These are phyloP conservation scores for Epichloe brachyelytri DNA, from an alignment of 2,329 filamentous ascomycete species.

Conservation along the genomic window DNA sequence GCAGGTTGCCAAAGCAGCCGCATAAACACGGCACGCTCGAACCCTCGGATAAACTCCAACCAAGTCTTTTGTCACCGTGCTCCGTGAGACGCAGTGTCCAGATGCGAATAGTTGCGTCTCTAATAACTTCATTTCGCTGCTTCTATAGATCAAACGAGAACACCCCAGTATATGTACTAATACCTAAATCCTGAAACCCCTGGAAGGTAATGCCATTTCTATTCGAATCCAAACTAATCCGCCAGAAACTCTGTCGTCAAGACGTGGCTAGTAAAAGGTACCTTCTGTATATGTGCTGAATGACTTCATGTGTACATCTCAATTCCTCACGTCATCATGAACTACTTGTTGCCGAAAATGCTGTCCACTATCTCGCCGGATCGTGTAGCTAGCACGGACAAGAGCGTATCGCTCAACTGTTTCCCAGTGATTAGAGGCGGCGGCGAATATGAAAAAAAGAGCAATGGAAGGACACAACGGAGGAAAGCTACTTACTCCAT, in stretches of 20 bases:
- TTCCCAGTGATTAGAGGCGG: conserved; percentile 10
- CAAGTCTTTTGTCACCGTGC: too few species aligned
- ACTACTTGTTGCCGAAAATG: conserved; percentile 41
- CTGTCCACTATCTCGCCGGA: conserved; percentile 67
- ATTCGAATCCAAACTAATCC: neutral
- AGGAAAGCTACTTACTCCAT: conserved; percentile 55
- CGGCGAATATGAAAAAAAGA: neutral
- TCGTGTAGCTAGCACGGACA: conserved; percentile 64
- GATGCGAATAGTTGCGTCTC: neutral
- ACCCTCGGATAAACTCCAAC: too few species aligned
- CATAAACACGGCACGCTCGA: too few species aligned
- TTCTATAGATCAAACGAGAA: neutral
- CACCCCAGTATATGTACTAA: neutral
- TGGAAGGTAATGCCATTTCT: neutral
- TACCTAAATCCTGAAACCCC: too few species aligned
- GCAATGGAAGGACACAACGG: neutral
- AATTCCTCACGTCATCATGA: neutral
- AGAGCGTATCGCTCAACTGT: conserved; percentile 66
- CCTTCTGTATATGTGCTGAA: neutral
- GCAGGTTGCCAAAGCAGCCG: too few species aligned
- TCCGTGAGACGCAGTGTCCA: too few species aligned
- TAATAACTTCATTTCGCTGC: neutral
- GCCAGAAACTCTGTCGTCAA: neutral
- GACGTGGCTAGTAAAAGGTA: neutral
- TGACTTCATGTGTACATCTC: neutral